Evolutionary conservation across 1,139 yeast genomes (phyloP), one percentile per base, ranked within the genome.

Genomic region (Hemisphaericaspora lyxosophila): DNA sequence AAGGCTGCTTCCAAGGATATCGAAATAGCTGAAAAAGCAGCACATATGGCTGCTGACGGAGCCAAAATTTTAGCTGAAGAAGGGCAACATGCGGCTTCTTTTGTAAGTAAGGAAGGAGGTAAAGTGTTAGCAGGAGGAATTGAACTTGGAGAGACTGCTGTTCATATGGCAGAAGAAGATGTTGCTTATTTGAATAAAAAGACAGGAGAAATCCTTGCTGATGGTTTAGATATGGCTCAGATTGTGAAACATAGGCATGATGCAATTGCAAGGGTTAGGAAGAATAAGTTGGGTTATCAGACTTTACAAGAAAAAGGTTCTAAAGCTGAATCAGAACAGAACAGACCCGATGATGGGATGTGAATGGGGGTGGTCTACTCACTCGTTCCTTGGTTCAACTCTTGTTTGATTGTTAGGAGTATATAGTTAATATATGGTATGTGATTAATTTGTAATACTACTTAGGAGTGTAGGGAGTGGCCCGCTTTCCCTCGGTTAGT

Each of bases 271-370:
- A 50, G 48, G 40, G 73, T 64, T 3, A 41, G 46, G 9, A 40
- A 59, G 26, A 62, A 67, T 45, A 43, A 54, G 33, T 40, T 51
- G 31, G 75, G 75, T 7, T 70, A 71, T 51, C 45, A 59, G 27
- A 47, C 54, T 43, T 62, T 71, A 48, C 70, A 67, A 49, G 75
- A 71, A 41, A 71, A 70, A 48, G 77, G 77, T 8, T 28, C 59
- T 33, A 65, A 69, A 49, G 60, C 57, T 19, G 75, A 70, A 46
- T 42, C 48, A 29, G 76, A 71, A 53, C 77, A 71, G 50, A 62
- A 67, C 50, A 65, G 77, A 46, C 72, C 75, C 3, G 75, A 70
- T 33, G 77, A 71, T 51, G 75, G 57, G n/a, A 43, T 59, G 26
- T 59, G 47, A 44, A 3, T 26, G 6, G 11, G 4, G 4, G 4